These are phyloP conservation scores for Dimargaris verticillata DNA, from an alignment of 192 early-diverging fungal genomes.

Conservation along the genomic window DNA sequence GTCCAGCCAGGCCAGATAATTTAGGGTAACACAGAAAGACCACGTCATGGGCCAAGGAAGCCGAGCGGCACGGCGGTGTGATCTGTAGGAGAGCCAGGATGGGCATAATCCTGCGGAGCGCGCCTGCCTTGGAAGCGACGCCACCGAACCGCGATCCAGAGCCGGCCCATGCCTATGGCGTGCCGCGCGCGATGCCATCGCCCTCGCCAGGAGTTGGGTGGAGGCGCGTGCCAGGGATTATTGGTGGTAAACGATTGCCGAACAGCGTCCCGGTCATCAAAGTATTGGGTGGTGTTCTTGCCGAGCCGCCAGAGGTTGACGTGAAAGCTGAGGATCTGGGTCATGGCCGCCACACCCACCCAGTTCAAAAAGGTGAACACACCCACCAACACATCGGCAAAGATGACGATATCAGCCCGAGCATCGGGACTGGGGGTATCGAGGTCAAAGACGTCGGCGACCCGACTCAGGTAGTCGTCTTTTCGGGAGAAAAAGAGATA, in stretches of 20 bases:
- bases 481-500: conserved; percentile 13
- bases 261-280: conserved; percentile 11
- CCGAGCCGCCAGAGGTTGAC: conserved; percentile 16
- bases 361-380: conserved; percentile 15
- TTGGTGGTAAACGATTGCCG: background rate
- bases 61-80: too few relatives aligned
- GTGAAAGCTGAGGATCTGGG: conserved; percentile 19
- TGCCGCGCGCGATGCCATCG: too few relatives aligned
- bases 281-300: conserved; percentile 22
- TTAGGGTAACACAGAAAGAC: too few relatives aligned
- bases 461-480: background rate
- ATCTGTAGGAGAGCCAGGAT: too few relatives aligned
- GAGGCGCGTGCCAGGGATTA: background rate
- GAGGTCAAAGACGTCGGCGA: conserved; percentile 17
- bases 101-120: too few relatives aligned
- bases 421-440: conserved; percentile 9
- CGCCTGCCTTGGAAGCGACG: too few relatives aligned
- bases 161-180: too few relatives aligned
- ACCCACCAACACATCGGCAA: conserved; percentile 12
- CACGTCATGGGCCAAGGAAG: too few relatives aligned
- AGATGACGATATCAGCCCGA: background rate
- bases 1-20: too few relatives aligned
- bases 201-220: background rate
- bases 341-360: conserved; percentile 12
- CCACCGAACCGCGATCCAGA: too few relatives aligned